A percentile compares a stretch with the other conserved stretches of the same genome.
phyloP scores from a whole-genome alignment of 164 flowering plant genomes.

The Magnolia officinalis region DNA sequence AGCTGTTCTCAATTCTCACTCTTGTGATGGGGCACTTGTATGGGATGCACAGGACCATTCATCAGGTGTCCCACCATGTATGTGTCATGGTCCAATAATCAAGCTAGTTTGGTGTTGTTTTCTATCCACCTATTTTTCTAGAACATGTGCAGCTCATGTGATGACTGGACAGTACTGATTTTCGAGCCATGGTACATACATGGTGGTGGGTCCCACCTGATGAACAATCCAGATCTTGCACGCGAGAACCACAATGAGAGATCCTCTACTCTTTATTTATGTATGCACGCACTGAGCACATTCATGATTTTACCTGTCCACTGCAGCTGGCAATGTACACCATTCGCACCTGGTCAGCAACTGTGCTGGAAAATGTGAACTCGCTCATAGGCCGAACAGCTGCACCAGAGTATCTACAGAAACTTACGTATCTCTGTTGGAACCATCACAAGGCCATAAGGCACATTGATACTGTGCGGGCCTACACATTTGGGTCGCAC shows the following conservation, averaged over 20 bases:
- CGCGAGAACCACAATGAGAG: neutral
- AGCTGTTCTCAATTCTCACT: no score
- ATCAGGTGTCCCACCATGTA: no score
- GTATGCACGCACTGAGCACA: neutral
- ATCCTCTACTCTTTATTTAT: neutral
- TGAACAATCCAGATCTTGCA: neutral
- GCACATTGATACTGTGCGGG: slow-evolving; percentile 80
- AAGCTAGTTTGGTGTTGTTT: neutral
- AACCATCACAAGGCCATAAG: slow-evolving; percentile 83
- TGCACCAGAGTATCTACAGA: slow-evolving; percentile 83
- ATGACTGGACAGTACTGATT: neutral
- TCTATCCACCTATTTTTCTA: neutral
- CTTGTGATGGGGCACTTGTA: no score
- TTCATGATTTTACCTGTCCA: slow-evolving; percentile 1
- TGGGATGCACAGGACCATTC: no score
- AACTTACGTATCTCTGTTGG: slow-evolving; percentile 89
- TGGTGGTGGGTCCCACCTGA: neutral
- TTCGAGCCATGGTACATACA: neutral
- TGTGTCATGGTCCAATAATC: neutral
- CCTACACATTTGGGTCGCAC: slow-evolving; percentile 96
- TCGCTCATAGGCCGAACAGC: slow-evolving; percentile 84
- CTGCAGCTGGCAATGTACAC: slow-evolving; percentile 91
- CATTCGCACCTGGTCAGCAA: slow-evolving; percentile 85
- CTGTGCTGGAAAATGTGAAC: slow-evolving; percentile 88
- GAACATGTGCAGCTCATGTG: neutral